Evolutionary conservation across 179 eudicot species (phyloP).

Genomic region (Spergularia azorica): DNA sequence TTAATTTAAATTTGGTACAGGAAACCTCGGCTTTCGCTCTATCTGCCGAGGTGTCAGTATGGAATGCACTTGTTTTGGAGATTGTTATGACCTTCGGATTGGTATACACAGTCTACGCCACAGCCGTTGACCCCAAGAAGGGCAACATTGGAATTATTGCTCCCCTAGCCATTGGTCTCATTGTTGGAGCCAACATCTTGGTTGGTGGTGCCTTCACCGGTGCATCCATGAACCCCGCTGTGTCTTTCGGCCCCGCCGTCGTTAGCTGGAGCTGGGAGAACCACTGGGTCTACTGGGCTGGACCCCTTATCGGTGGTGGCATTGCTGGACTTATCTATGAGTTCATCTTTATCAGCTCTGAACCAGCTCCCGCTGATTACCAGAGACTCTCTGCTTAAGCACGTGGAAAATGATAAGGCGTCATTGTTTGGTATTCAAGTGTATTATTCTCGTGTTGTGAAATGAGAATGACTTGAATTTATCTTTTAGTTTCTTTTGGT

Average conservation of each 20-base stretch:
- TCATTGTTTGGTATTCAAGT: neutral
- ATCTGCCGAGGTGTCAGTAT: constrained; percentile 27
- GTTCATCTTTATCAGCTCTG: constrained; percentile 33
- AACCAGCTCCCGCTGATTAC: constrained; percentile 31
- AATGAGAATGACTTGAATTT: neutral
- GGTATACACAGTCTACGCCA: constrained; percentile 47
- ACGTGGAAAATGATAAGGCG: neutral
- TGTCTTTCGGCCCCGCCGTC: constrained; percentile 48
- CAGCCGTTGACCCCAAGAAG: constrained; percentile 50
- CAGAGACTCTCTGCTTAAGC: constrained; percentile 29
- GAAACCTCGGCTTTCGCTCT: constrained; percentile 39
- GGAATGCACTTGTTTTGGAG: constrained; percentile 43
- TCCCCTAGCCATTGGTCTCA: constrained; percentile 48
- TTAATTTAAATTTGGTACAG: constrained; percentile 8
- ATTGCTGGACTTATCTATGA: constrained; percentile 47
- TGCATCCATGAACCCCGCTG: constrained; percentile 55
- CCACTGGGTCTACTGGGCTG: constrained; percentile 56
- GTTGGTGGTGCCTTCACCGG: constrained; percentile 52
- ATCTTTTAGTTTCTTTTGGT: too few relatives aligned
- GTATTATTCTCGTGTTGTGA: neutral
- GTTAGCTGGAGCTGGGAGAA: constrained; percentile 46
- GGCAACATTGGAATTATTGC: constrained; percentile 47
- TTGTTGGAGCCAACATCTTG: constrained; percentile 49
- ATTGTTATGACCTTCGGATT: constrained; percentile 52
- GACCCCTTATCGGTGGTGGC: constrained; percentile 46